Evolutionary conservation across 2,329 filamentous ascomycete species (phyloP), one percentile per base, ranked within the genome.

Genomic region (Ophiosphaerella narmari): DNA sequence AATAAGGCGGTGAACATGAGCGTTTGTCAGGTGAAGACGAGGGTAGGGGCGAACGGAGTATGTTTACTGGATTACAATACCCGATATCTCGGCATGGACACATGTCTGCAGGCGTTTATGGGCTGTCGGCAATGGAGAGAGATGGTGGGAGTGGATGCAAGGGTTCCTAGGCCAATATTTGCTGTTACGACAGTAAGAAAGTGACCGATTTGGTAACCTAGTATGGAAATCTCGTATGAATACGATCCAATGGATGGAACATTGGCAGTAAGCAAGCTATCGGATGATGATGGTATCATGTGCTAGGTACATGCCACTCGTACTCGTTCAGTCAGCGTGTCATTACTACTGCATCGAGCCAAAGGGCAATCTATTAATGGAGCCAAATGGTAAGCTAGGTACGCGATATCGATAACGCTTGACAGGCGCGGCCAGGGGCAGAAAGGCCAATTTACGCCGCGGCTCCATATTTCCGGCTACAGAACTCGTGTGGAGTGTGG

Each of bases 281-380:
- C 26, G 6, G 11, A 8, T 11, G 7, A 29, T 29, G 26, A 29
- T 29, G 18, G 18, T 29, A 29, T 9, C 7, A 29, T 11, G 26
- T 29, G 26, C 26, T 29, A 31, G 26, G 4, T 7, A 39, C 21
- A 39, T n/a, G 18, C 7, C 7, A 23, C 24, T 11, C 23, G 38
- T 40, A 23, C 16, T 31, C 16, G 24, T 29, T 29, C 38, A 16
- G 34, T 45, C 21, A 45, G 42, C 33, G 21, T 34, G 11, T 45
- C 42, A 23, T 18, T 33, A 43, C 3, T 29, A 8, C 21, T 35
- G 31, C 31, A 23, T 32, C 24, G 24, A 36, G n/a, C 26, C 9
- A 44, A 44, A 29, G 35, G n/a, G 33, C 16, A n/a, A 45, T 18
- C 34, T 45, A 45, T 31, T 31, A 31, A 45, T 45, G 42, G 42